Percentiles rank a stretch among this genome's conserved stretches.
These are phyloP conservation scores for Lichtheimia hyalospora DNA, from an alignment of 371 early-diverging fungal genomes.

Conservation along the genomic window DNA sequence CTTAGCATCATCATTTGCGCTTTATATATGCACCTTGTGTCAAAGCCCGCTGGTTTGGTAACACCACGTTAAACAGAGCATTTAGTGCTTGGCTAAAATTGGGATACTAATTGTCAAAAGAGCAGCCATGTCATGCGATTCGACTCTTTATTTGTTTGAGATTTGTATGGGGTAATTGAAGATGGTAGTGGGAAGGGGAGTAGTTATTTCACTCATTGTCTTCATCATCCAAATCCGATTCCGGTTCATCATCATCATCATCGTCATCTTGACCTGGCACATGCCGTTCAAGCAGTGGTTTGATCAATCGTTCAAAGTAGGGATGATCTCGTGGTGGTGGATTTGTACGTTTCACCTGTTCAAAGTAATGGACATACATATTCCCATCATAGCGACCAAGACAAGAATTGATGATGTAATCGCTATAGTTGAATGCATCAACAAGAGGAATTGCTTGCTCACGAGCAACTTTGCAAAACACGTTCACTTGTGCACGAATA, in stretches of 20 bases:
- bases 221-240: slow-evolving; percentile 20
- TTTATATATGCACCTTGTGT: neutral
- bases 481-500: slow-evolving; percentile 65
- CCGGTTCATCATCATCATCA: slow-evolving; percentile 40
- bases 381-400: slow-evolving; percentile 89
- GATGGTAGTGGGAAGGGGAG: neutral
- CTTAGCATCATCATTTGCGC: neutral
- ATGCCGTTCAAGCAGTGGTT: slow-evolving; percentile 75
- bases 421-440: slow-evolving; percentile 87
- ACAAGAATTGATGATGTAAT: slow-evolving; percentile 89
- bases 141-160: neutral
- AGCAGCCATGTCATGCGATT: too few relatives aligned
- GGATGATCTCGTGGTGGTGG: slow-evolving; percentile 67
- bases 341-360: slow-evolving; percentile 75
- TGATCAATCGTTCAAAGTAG: slow-evolving; percentile 81
- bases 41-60: slow-evolving; percentile 1
- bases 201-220: slow-evolving; percentile 14
- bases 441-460: slow-evolving; percentile 83
- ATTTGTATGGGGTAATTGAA: neutral
- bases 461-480: slow-evolving; percentile 70
- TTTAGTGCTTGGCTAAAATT: too few relatives aligned
- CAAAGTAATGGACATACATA: slow-evolving; percentile 87
- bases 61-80: too few relatives aligned
- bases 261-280: slow-evolving; percentile 47
- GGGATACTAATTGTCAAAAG: too few relatives aligned